Evolutionary conservation across 345 rosid species (phyloP).

Genomic region (Gossypium australe): DNA sequence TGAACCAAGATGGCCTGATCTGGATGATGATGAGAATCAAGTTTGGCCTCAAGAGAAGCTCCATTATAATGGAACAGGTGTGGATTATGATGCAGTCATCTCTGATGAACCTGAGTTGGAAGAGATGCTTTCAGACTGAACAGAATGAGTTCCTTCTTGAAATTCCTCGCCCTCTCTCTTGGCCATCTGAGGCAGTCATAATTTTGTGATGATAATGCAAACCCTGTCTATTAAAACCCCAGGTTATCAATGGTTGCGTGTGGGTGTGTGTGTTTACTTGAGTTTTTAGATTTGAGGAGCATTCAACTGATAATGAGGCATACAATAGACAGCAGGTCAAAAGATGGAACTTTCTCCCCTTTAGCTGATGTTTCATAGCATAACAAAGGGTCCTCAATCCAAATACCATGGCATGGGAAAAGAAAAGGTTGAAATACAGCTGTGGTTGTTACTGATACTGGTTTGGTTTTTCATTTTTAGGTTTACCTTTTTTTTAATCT

Average conservation of each 20-base stretch:
- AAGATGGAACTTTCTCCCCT: neutral
- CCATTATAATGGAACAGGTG: slow-evolving; percentile 35
- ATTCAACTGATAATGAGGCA: neutral
- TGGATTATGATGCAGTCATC: slow-evolving; percentile 51
- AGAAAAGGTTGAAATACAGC: neutral
- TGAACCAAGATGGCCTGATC: slow-evolving; percentile 58
- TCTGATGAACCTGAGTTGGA: slow-evolving; percentile 79
- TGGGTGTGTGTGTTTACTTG: neutral
- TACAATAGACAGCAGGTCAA: neutral
- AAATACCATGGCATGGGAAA: neutral
- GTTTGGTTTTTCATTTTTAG: neutral
- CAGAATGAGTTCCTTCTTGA: neutral
- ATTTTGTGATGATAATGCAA: slow-evolving; percentile 2
- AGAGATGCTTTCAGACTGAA: slow-evolving; percentile 76
- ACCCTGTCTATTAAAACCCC: slow-evolving; percentile 15
- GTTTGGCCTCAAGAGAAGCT: slow-evolving; percentile 36
- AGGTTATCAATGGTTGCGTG: neutral
- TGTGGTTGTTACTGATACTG: neutral
- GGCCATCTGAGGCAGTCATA: neutral
- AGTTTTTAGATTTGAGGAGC: neutral
- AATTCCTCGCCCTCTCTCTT: neutral
- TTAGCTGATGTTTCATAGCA: neutral
- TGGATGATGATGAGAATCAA: slow-evolving; percentile 58
- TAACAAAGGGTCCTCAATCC: neutral
- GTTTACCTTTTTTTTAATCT: neutral